Evolutionary conservation across 2,329 filamentous ascomycete species (phyloP), one percentile per base, ranked within the genome.

Genomic region (Cladosporium cucumerinum): DNA sequence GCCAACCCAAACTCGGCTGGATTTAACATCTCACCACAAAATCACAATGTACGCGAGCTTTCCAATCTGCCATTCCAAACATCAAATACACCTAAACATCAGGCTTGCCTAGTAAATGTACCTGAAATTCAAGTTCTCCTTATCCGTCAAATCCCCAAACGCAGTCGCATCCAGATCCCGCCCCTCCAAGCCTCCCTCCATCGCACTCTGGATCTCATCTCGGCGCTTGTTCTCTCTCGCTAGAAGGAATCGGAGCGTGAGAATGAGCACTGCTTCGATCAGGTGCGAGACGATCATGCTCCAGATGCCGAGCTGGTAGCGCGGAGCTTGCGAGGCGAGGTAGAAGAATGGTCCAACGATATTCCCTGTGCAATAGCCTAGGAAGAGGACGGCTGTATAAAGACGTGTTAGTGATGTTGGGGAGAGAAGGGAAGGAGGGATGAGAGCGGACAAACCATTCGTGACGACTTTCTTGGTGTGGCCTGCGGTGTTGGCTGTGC

Each of bases 341-440:
- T 88, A 90, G 0, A 90, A 78, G 57, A 87, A 82, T 0, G 88
- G 88, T 0, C 87, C 88, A 25, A 89, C 78, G 43, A 90, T 85
- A 69, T 91, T 90, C 7, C 88, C 88, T 1, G 83, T 84, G 83
- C 83, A 46, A 66, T 87, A 84, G 5, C 87, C 86, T 57, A 90
- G 82, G 70, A 90, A 88, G 1, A 90, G 79, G 11, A 89, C 80
- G n/a, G 83, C 87, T 0, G 86, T 89, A 0, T 84, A 12, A 1
- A 87, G 0, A 80, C 79, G 1, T 30, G 26, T 49, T 49, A 51
- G 43, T 30, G 3, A 30, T n/a, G 39, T 34, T 52, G 46, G n/a
- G 23, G 6, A 18, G 2, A 7, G 6, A 12, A 25, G 5, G 23
- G 1, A 18, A 88, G 77, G 2, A 87, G 73, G 0, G 82, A 39